These are phyloP conservation scores for Pilaira anomala DNA, from an alignment of 192 early-diverging fungal species.

Conservation along the genomic window DNA sequence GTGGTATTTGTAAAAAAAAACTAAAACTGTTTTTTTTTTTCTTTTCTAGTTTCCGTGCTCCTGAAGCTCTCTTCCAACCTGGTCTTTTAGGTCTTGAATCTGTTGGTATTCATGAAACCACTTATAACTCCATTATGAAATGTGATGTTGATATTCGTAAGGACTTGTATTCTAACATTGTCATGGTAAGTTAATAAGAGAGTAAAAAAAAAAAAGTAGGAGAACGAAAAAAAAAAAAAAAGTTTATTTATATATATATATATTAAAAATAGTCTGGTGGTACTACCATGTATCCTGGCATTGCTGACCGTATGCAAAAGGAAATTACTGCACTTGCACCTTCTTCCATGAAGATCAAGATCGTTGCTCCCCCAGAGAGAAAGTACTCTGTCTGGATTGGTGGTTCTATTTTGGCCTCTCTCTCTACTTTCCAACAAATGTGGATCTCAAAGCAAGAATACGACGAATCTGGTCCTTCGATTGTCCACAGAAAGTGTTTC, in stretches of 20 bases:
- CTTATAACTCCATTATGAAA: conserved; percentile 95
- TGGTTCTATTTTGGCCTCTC: conserved; percentile 92
- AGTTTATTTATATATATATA: neutral
- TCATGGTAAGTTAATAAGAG: conserved; percentile 45
- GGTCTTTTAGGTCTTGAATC: conserved; percentile 84
- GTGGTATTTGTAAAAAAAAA: neutral
- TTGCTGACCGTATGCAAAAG: conserved; percentile 94
- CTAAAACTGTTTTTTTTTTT: neutral
- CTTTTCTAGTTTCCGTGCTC: conserved; percentile 73
- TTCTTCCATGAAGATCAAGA: conserved; percentile 91
- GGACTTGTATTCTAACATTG: conserved; percentile 95
- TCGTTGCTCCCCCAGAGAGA: conserved; percentile 94
- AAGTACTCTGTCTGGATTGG: conserved; percentile 99
- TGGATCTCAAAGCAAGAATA: conserved; percentile 87
- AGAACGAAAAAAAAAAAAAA: neutral
- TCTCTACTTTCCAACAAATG: conserved; percentile 97
- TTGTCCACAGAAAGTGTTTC: conserved; percentile 60
- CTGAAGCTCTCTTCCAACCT: conserved; percentile 97
- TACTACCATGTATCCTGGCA: conserved; percentile 94
- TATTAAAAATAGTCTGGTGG: conserved; percentile 65
- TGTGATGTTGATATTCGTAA: conserved; percentile 94
- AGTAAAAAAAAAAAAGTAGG: neutral
- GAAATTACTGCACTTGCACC: conserved; percentile 93
- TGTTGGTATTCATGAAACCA: conserved; percentile 92
- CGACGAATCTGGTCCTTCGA: conserved; percentile 56